Evolutionary conservation across 345 rosid genomes (phyloP), one percentile per base, ranked within the genome.

Genomic region (Salix exigua): DNA sequence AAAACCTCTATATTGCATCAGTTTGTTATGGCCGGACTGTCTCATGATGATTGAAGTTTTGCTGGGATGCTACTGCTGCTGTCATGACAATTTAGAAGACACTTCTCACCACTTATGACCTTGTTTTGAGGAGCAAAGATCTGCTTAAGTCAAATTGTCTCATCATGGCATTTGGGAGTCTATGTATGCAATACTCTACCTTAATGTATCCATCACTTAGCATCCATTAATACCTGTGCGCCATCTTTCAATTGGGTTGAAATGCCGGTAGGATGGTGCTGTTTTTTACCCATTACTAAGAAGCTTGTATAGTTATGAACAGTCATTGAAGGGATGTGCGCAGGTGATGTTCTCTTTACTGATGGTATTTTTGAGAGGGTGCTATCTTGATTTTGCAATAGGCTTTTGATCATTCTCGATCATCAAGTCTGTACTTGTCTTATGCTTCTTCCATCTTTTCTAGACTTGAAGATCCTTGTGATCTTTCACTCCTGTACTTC

Each of bases 11-110:
- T 79, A 90, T 96, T 77, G 84, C 99, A 66, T 90, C 94, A 42
- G 84, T 96, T 64, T 96, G 99, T 86, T 91, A 89, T 80, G 99
- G 99, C 81, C 91, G 99, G 78, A 96, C 99, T 74, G 99, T 93
- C 69, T 96, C 99, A 68, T 96, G 91, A 80, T 82, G 35, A 48
- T 82, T 77, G 46, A 79, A 83, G 70, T 83, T 82, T 77, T 77
- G 70, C 73, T 78, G 76, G 77, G 85, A 74, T 83, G 73, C 82
- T 51, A n/a, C 72, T 74, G 60, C 62, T 74, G 68, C 73, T 82
- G 70, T 74, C 71, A 58, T 70, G 66, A 69, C 70, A 69, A 5
- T 75, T 62, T 58, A 81, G 67, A 70, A 73, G 82, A 69, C 26
- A 67, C 42, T 77, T n/a, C 58, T 81, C 58, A 53, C 48, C 33